Conservation (phyloP, 768 basidiomycete genomes). For the Suillus discolor region DNA sequence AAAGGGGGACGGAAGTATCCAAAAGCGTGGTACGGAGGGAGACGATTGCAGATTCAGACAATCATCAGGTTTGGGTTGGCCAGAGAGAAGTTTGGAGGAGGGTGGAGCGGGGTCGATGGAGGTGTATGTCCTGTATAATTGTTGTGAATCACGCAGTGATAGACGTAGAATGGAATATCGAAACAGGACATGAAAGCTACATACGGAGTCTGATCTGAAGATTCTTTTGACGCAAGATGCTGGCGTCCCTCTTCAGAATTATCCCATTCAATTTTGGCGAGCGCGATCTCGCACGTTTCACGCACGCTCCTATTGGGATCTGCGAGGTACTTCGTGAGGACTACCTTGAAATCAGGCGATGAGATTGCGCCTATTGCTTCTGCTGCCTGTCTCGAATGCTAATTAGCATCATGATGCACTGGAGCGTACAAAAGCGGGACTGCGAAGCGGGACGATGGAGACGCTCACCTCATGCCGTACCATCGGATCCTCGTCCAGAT, state of each 20-base stretch:
- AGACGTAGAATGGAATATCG: not conserved
- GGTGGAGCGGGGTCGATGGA: slow-evolving; percentile 92
- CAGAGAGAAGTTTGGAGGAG: slow-evolving; percentile 60
- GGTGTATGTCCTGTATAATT: slow-evolving; percentile 58
- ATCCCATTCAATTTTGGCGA: slow-evolving; percentile 95
- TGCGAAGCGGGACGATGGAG: not conserved
- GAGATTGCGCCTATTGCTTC: slow-evolving; percentile 98
- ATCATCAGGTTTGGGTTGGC: slow-evolving; percentile 54
- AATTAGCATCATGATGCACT: slow-evolving; percentile 10
- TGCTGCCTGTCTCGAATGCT: slow-evolving; percentile 67
- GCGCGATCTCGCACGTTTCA: slow-evolving; percentile 97
- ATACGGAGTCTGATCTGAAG: slow-evolving; percentile 41
- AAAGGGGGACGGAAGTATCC: slow-evolving; percentile 69
- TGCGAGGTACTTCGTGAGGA: slow-evolving; percentile 69
- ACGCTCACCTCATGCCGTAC: slow-evolving; percentile 88
- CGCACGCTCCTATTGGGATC: slow-evolving; percentile 78
- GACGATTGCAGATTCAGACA: slow-evolving; percentile 49
- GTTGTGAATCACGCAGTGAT: not conserved
- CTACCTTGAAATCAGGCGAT: slow-evolving; percentile 57
- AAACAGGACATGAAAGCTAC: slow-evolving; percentile 14
- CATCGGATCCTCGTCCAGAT: slow-evolving; percentile 85
- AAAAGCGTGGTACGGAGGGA: slow-evolving; percentile 65
- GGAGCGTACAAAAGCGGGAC: not conserved
- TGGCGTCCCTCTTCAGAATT: slow-evolving; percentile 70
- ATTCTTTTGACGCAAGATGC: slow-evolving; percentile 38